Base-by-base conservation (phyloP, 305 asterid species). In the Fraxinus latifolia region DNA sequence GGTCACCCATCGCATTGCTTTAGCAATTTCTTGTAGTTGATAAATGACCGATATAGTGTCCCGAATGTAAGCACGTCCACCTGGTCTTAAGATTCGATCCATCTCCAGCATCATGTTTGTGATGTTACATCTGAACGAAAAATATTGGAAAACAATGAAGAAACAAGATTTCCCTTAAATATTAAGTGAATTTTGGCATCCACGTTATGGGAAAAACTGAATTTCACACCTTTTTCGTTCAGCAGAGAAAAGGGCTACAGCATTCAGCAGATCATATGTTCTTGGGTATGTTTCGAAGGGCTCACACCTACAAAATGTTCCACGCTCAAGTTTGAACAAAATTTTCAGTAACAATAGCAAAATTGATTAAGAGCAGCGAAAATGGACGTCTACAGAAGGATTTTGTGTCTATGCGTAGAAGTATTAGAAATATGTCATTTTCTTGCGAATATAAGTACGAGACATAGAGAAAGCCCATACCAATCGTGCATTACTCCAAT, bases 401-500 rank as follows among this genome's bases (percentile, higher is more conserved):
- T 32, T 9, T 32, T 71, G 44, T 32, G 76, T 15, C 3, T 27
- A 71, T 71, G 25, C 1, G 1, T 31, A 9, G 3, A 47, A 42
- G 39, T 21, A 47, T n/a, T 11, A 27, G 19, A 76, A 47, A 50
- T 33, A 31, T 29, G 47, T 21, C 4, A 0, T 50, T 77, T 47
- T n/a, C 23, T 6, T 47, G 39, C 12, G 36, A 14, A 50, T 29
- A 9, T 25, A 25, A n/a, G 47, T 8, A 5, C n/a, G 33, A 29
- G 79, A 32, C 7, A 3, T 5, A n/a, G 50, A n/a, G 44, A 70
- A 14, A 29, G 36, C 12, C 21, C 87, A 14, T 90, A 92, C 96
- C 96, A 92, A 70, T 92, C 96, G 50, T 92, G 97, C 91, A 87
- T 85, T 27, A 91, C 92, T 39, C 94, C 93, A 58, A 90, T 82